A percentile compares a stretch with the other conserved stretches of the same genome.
phyloP scores from a whole-genome alignment of 108 stramenopile species.

The Skeletonema tropicum region DNA sequence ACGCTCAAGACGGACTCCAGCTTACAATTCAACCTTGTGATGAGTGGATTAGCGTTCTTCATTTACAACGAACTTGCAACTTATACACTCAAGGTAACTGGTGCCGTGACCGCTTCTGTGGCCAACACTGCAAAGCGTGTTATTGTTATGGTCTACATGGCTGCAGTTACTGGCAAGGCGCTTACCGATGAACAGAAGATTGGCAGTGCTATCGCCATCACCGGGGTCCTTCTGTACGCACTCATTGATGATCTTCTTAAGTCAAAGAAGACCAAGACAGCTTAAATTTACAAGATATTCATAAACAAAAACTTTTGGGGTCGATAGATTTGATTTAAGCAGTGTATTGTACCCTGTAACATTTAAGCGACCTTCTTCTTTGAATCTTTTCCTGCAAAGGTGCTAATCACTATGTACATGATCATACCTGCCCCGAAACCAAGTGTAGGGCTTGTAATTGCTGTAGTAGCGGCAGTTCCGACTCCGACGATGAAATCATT shows the following conservation, averaged over 20 bases:
- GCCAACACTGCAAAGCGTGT: conserved; percentile 69
- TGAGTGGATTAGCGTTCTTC: conserved; percentile 61
- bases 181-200: conserved; percentile 62
- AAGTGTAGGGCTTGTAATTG: conserved; percentile 72
- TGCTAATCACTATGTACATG: conserved; percentile 36
- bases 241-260: conserved; percentile 61
- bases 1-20: conserved; percentile 46
- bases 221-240: conserved; percentile 56
- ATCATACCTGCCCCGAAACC: conserved; percentile 74
- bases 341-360: background rate
- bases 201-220: conserved; percentile 54
- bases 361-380: conserved; percentile 45
- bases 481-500: conserved; percentile 66
- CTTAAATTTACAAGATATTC: conserved; percentile 10
- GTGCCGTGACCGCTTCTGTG: conserved; percentile 60
- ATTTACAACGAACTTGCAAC: conserved; percentile 70
- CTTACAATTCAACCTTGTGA: conserved; percentile 59
- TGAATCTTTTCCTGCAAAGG: conserved; percentile 30
- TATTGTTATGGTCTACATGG: conserved; percentile 64
- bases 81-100: conserved; percentile 58
- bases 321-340: background rate
- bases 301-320: background rate
- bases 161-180: conserved; percentile 56
- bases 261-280: conserved; percentile 44
- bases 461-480: conserved; percentile 66